A percentile compares a stretch with the other conserved stretches of the same genome.
These are phyloP conservation scores for Vinca minor DNA, from an alignment of 257 asterid species.

Conservation along the genomic window DNA sequence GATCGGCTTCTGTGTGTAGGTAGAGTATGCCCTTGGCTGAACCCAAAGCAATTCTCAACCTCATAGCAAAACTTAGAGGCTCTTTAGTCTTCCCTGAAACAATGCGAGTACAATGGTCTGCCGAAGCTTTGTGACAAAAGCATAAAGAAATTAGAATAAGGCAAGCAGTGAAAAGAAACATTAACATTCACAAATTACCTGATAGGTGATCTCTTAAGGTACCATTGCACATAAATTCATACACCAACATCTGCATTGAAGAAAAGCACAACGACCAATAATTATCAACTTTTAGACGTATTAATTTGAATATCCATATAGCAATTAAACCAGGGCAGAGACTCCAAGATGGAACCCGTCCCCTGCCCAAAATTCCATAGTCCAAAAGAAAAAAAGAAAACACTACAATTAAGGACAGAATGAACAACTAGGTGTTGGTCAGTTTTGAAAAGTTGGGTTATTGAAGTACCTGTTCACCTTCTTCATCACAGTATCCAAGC, in stretches of 20 bases:
- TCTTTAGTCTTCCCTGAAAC: constrained; percentile 53
- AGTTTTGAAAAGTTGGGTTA: not conserved
- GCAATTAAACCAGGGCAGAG: not conserved
- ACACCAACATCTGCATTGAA: constrained; percentile 82
- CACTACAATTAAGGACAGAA: too few relatives aligned
- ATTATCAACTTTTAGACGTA: not conserved
- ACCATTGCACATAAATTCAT: constrained; percentile 88
- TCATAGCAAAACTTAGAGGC: constrained; percentile 53
- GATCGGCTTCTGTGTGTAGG: constrained; percentile 94
- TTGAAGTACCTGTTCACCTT: constrained; percentile 81
- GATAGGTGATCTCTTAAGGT: constrained; percentile 82
- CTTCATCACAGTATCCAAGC: constrained; percentile 85
- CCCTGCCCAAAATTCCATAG: not conserved
- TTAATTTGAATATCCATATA: not conserved
- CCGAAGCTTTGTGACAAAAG: not conserved
- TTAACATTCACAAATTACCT: constrained; percentile 32
- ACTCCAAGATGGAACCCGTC: not conserved
- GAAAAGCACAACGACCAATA: constrained; percentile 18
- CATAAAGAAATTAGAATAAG: not conserved
- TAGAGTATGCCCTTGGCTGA: constrained; percentile 90
- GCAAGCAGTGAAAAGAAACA: not conserved
- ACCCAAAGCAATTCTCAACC: constrained; percentile 66
- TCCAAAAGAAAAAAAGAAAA: too few relatives aligned
- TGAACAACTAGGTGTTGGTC: not conserved
- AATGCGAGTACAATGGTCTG: not conserved